Base-by-base conservation (phyloP, 2,329 filamentous ascomycete genomes). In the Botrytis fragariae region DNA sequence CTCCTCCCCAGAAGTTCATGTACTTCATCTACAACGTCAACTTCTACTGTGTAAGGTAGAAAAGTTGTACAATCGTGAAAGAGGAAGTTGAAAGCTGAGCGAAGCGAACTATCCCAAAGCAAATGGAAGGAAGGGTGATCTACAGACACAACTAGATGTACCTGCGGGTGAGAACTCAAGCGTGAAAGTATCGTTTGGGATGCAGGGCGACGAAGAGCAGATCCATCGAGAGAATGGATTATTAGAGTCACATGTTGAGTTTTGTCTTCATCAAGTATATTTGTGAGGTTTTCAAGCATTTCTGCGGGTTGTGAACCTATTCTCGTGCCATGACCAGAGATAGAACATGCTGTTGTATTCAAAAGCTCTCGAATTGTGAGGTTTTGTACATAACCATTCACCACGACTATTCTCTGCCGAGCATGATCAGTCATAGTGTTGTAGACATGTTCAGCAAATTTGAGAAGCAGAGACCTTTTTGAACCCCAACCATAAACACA, bases 31-130 rank as follows among this genome's bases (percentile, higher is more conserved):
- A 98, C 94, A 2, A 93, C 90, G 79, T 97, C 93, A 12, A 94
- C 84, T 81, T 97, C 94, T 4, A 87, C 86, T 18, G 87, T 85
- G 78, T 93, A 93, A 0, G 93, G 87, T 0, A 88, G 86, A 80
- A 97, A 98, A 0, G 96, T 98, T 1, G 96, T 98, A 79, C 92
- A 92, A 83, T 99, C 95, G 84, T 99, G 96, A 83, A 97, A 98
- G 42, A 94, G 85, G 77, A 98, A 95, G 81, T 93, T 92, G 83
- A 95, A 93, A 42, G 92, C 89, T 25, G 93, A 91, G 64, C 93
- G 91, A n/a, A 95, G 86, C 72, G 91, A 91, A 71, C 93, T 91
- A 82, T 98, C 94, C 95, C 95, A 99, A 69, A 98, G 87, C 1
- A 98, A 84, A 0, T 93, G 85, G 79, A 97, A 97, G 78, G 93